These are phyloP conservation scores for Hura crepitans DNA, from an alignment of 441 rosid species.

Conservation along the genomic window DNA sequence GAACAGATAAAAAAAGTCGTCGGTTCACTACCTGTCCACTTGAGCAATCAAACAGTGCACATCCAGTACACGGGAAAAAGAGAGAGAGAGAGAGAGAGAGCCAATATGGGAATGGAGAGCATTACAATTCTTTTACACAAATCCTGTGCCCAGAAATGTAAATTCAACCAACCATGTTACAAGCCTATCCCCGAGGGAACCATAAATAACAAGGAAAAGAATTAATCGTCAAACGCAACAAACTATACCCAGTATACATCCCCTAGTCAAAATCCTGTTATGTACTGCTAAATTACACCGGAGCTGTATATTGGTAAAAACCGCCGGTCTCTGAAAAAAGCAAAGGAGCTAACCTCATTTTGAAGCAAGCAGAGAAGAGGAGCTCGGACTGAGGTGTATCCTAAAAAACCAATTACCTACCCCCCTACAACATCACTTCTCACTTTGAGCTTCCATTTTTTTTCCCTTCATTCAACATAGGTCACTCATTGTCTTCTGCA, in stretches of 20 bases:
- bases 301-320: slow-evolving; percentile 31
- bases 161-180: slow-evolving; percentile 23
- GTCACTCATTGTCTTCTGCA: slow-evolving; percentile 9
- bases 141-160: not conserved
- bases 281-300: slow-evolving; percentile 49
- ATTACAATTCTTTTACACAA: slow-evolving; percentile 23
- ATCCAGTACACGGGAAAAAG: too few species aligned
- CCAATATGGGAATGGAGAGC: slow-evolving; percentile 19
- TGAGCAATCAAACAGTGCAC: too few species aligned
- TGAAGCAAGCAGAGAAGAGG: slow-evolving; percentile 22
- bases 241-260: slow-evolving; percentile 41
- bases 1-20: too few species aligned
- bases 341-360: slow-evolving; percentile 21
- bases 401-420: slow-evolving; percentile 33
- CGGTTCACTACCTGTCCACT: too few species aligned
- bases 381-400: slow-evolving; percentile 21
- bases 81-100: not conserved
- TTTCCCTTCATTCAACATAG: slow-evolving; percentile 24
- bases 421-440: slow-evolving; percentile 17
- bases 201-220: slow-evolving; percentile 11
- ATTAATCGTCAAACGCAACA: slow-evolving; percentile 25
- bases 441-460: slow-evolving; percentile 17
- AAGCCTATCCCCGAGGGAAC: slow-evolving; percentile 21
- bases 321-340: slow-evolving; percentile 25
- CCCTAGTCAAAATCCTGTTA: slow-evolving; percentile 43